A percentile compares a stretch with the other conserved stretches of the same genome.
Conservation (phyloP, 1,284 basidiomycete species). For the Schizophyllum commune region DNA sequence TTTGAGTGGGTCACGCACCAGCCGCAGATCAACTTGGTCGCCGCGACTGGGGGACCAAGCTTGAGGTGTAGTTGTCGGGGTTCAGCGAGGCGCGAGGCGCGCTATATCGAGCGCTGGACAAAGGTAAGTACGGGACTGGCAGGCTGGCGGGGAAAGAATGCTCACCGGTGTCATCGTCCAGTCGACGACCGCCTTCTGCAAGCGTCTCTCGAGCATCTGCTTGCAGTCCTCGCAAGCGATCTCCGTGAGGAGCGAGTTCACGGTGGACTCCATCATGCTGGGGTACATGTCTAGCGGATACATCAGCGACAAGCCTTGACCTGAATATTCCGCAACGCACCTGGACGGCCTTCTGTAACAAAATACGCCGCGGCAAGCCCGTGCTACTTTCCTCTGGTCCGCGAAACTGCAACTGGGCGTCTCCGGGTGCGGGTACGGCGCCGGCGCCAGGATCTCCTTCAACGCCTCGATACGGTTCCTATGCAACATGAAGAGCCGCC, state of each 20-base stretch:
- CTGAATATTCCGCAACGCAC: background rate
- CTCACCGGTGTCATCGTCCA: slow-evolving; percentile 77
- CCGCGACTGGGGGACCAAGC: too few relatives aligned
- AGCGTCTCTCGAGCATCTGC: slow-evolving; percentile 49
- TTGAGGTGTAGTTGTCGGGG: too few relatives aligned
- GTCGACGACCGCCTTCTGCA: slow-evolving; percentile 59
- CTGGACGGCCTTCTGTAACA: background rate
- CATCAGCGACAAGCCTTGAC: too few relatives aligned
- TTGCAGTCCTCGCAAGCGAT: slow-evolving; percentile 57
- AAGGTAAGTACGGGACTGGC: too few relatives aligned
- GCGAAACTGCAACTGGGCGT: background rate
- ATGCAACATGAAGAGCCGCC: slow-evolving; percentile 2
- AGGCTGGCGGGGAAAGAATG: too few relatives aligned
- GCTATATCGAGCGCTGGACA: too few relatives aligned
- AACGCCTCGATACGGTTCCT: slow-evolving; percentile 75
- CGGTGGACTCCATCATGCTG: slow-evolving; percentile 50
- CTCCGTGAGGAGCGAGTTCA: slow-evolving; percentile 49
- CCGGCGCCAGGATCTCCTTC: slow-evolving; percentile 40
- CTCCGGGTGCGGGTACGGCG: background rate
- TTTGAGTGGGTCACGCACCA: too few relatives aligned
- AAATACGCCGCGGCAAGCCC: slow-evolving; percentile 4
- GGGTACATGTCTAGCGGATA: slow-evolving; percentile 45
- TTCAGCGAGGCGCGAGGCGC: too few relatives aligned
- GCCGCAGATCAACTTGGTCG: too few relatives aligned
- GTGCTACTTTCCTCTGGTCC: background rate